Evolutionary conservation across 2,329 filamentous ascomycete genomes (phyloP).

Genomic region (Neofusicoccum parvum): DNA sequence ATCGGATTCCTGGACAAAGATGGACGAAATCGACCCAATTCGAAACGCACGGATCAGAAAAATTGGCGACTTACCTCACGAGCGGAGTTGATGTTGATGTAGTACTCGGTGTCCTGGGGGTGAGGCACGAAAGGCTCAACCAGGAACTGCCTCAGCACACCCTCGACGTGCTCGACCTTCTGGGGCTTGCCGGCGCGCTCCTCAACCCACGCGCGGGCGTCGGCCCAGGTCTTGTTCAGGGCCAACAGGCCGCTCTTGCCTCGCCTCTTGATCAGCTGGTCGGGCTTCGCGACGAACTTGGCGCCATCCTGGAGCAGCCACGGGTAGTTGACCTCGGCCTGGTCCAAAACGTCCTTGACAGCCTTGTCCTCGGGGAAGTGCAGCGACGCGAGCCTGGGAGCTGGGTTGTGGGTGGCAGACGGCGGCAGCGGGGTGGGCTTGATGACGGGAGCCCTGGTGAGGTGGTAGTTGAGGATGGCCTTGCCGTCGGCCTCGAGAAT

Average conservation of each 20-base stretch:
- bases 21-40: conserved; percentile 18
- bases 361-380: conserved; percentile 89
- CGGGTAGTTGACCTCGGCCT: conserved; percentile 94
- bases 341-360: conserved; percentile 82
- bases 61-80: conserved; percentile 79
- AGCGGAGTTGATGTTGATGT: conserved; percentile 99
- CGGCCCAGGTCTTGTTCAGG: conserved; percentile 95
- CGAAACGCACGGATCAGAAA: conserved; percentile 20
- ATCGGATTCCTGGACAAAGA: background rate
- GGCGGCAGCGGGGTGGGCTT: conserved; percentile 92
- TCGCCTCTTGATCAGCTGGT: conserved; percentile 99
- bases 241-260: conserved; percentile 97
- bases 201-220: conserved; percentile 92
- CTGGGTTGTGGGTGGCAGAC: conserved; percentile 85
- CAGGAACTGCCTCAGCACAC: conserved; percentile 90
- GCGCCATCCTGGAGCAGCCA: conserved; percentile 83
- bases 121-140: conserved; percentile 99
- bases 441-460: conserved; percentile 95
- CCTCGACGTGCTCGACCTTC: conserved; percentile 88
- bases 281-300: conserved; percentile 98
- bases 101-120: conserved; percentile 94
- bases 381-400: conserved; percentile 86
- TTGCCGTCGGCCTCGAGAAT: conserved; percentile 99
- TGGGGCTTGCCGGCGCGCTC: conserved; percentile 88
- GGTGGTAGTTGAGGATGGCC: conserved; percentile 99